Base-by-base conservation (phyloP, 2,329 filamentous ascomycete genomes). In the Beauveria asiatica region DNA sequence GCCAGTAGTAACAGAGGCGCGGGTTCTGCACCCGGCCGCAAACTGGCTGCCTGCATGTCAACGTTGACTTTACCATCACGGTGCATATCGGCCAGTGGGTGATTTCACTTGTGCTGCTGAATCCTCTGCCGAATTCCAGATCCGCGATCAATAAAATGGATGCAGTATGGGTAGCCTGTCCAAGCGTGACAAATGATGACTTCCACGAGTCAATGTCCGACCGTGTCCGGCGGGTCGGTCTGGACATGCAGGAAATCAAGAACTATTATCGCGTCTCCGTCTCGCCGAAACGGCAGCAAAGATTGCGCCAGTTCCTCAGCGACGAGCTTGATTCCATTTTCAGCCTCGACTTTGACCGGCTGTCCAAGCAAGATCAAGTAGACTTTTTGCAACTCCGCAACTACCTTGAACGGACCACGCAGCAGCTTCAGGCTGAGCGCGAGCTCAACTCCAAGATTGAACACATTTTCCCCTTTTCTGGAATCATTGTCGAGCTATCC, bases 341-440 rank as follows among this genome's bases (percentile, higher is more conserved):
- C 21, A 51, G 60, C 21, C 54, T 70, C 10, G 63, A 66, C 41
- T 73, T 73, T 58, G 64, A 69, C 2, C 53, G 45, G 1, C 61
- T 73, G 21, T 61, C 61, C 19, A 78, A 80, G 59, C 73, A 82
- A 42, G 76, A 72, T 46, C 75, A 71, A 60, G 74, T 78, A 17
- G 80, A 83, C 64, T 80, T 75, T 57, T 50, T 83, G 5, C 75
- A 84, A 0, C 68, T 84, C 5, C 72, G 76, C 44, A 81, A 77
- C 64, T 78, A 75, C 58, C 68, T 83, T 2, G 64, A 64, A 11
- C 72, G 74, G 33, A 68, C 70, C 5, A 64, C 65, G 19, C 67
- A 70, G 5, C 71, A 75, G 10, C 64, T 82, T 5, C 66, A 74
- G 6, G 72, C 79, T 0, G 75, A 79, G 21, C 65, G 61, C 10